Conservation (phyloP, 352 stramenopile species). For the Aphanomyces astaci region DNA sequence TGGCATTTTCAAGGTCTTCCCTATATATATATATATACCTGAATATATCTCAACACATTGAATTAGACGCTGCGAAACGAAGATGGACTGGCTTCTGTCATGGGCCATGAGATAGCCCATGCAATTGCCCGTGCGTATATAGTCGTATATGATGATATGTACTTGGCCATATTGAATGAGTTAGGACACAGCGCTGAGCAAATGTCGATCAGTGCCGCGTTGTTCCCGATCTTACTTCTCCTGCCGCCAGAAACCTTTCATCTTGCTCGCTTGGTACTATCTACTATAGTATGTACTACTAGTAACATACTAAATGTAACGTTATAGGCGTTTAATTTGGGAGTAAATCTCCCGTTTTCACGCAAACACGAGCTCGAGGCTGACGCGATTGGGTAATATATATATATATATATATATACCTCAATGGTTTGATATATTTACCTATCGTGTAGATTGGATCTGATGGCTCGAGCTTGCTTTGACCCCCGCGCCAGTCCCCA, state of each 20-base stretch:
- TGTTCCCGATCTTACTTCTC: conserved; percentile 20
- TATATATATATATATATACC: neutral
- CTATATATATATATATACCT: too few relatives aligned
- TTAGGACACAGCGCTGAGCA: conserved; percentile 64
- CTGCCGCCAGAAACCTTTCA: neutral
- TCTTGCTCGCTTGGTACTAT: neutral
- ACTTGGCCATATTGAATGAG: conserved; percentile 2
- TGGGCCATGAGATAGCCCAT: conserved; percentile 68
- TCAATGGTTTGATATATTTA: too few relatives aligned
- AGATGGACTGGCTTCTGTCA: conserved; percentile 52
- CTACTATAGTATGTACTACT: neutral
- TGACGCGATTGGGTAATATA: conserved; percentile 34
- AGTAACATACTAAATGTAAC: too few relatives aligned
- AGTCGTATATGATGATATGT: neutral
- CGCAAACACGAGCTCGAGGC: conserved; percentile 49
- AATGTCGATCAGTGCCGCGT: conserved; percentile 52
- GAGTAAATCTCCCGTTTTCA: conserved; percentile 47
- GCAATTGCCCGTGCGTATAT: conserved; percentile 47
- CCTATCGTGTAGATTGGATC: conserved; percentile 25
- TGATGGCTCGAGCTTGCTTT: conserved; percentile 57
- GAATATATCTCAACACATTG: too few relatives aligned
- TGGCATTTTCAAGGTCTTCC: conserved; percentile 48
- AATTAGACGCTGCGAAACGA: conserved; percentile 44
- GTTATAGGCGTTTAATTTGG: conserved; percentile 45
- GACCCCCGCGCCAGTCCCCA: conserved; percentile 46